These are phyloP conservation scores for Gynochthodes officinalis DNA, from an alignment of 257 asterid genomes.

Conservation along the genomic window DNA sequence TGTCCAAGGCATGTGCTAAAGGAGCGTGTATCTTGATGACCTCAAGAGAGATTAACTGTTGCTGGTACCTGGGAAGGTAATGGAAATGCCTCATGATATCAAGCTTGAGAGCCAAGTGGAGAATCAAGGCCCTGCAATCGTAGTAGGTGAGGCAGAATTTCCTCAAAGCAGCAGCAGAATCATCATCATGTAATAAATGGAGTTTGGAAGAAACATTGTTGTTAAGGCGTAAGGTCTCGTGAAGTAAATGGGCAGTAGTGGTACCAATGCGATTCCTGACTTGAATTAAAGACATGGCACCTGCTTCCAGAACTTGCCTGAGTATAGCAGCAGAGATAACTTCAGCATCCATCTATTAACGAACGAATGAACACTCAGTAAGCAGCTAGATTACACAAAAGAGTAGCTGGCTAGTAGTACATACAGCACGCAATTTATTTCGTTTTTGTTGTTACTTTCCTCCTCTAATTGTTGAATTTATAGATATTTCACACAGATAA, in stretches of 20 bases:
- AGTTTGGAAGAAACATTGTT: slow-evolving; percentile 55
- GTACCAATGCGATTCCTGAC: slow-evolving; percentile 62
- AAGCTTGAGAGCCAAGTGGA: slow-evolving; percentile 77
- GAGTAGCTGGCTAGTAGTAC: not conserved
- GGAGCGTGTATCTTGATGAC: slow-evolving; percentile 94
- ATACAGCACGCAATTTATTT: no score
- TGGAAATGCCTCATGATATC: slow-evolving; percentile 83
- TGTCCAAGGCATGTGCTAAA: slow-evolving; percentile 76
- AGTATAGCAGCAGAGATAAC: slow-evolving; percentile 83
- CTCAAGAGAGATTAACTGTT: slow-evolving; percentile 67
- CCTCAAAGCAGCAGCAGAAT: slow-evolving; percentile 67
- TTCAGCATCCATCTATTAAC: slow-evolving; percentile 81
- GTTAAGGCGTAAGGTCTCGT: slow-evolving; percentile 73
- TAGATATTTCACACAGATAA: no score
- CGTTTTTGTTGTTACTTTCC: no score
- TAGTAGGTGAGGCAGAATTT: slow-evolving; percentile 80
- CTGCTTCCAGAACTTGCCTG: slow-evolving; percentile 60
- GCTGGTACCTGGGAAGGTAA: slow-evolving; percentile 76
- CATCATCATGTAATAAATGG: slow-evolving; percentile 52
- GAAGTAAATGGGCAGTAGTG: slow-evolving; percentile 73
- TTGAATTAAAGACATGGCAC: slow-evolving; percentile 55
- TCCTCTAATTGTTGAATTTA: no score
- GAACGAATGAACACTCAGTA: not conserved
- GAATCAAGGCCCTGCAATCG: slow-evolving; percentile 79
- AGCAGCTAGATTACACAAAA: not conserved